Conservation (phyloP, 257 asterid genomes). For the Salvia rosmarinus region DNA sequence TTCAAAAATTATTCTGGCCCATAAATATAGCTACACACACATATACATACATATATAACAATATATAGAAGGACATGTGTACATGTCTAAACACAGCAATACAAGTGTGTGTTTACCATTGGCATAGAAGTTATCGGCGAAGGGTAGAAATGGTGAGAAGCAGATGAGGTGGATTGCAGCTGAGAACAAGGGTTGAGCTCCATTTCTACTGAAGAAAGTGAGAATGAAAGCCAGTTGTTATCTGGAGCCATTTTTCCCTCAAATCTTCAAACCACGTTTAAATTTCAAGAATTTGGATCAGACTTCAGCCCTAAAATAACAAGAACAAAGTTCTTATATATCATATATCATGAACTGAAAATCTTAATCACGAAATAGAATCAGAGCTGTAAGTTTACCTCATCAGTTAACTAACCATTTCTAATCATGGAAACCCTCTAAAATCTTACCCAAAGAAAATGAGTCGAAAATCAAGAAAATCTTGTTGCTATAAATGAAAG, state of each 20-base stretch:
- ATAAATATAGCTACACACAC: background rate
- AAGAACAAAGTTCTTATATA: background rate
- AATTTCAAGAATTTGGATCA: background rate
- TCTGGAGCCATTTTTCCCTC: slow-evolving; percentile 69
- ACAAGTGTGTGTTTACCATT: slow-evolving; percentile 43
- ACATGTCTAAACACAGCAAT: background rate
- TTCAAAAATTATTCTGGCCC: background rate
- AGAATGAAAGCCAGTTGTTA: slow-evolving; percentile 84
- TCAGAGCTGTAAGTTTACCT: background rate
- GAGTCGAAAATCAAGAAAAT: background rate
- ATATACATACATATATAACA: background rate
- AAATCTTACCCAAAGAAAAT: background rate
- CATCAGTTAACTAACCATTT: background rate
- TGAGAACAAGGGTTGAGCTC: slow-evolving; percentile 51
- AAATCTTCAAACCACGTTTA: background rate
- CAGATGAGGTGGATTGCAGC: slow-evolving; percentile 37
- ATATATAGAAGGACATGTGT: background rate
- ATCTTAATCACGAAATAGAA: background rate
- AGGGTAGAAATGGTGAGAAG: slow-evolving; percentile 64
- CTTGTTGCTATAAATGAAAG: background rate
- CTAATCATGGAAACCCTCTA: background rate
- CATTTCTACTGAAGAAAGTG: slow-evolving; percentile 82
- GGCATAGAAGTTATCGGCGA: slow-evolving; percentile 73
- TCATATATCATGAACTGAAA: background rate
- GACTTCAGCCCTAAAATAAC: background rate